phyloP scores from a whole-genome alignment of 495 filamentous ascomycete genomes.

The Aspergillus asperescens region DNA sequence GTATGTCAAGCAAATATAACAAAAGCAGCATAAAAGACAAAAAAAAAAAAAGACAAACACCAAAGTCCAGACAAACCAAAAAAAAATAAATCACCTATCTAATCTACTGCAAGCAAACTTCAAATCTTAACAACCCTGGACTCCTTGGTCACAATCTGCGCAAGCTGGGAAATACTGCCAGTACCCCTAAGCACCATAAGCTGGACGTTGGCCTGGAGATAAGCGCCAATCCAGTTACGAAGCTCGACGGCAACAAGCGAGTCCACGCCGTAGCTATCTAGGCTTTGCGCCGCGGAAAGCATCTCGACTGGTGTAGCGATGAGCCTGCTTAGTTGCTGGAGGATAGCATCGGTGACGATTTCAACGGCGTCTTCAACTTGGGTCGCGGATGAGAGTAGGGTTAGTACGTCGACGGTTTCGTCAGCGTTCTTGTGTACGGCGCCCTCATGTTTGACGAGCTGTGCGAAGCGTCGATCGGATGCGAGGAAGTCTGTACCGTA shows the following conservation, averaged over 20 bases:
- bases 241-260: slow-evolving; percentile 35
- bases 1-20: too few species aligned
- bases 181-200: slow-evolving; percentile 12
- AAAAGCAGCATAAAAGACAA: not conserved
- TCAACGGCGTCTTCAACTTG: slow-evolving; percentile 10
- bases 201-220: slow-evolving; percentile 11
- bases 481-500: not conserved
- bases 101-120: not conserved
- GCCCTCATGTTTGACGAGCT: slow-evolving; percentile 5
- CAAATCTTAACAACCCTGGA: slow-evolving; percentile 7
- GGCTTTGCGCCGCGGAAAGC: slow-evolving; percentile 4
- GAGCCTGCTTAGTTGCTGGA: slow-evolving; percentile 12
- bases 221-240: slow-evolving; percentile 26
- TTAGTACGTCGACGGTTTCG: slow-evolving; percentile 8
- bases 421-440: not conserved
- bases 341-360: slow-evolving; percentile 5
- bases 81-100: too few species aligned
- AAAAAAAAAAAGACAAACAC: not conserved
- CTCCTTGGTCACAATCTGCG: slow-evolving; percentile 11
- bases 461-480: slow-evolving; percentile 1
- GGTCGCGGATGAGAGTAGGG: not conserved
- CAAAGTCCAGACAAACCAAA: not conserved
- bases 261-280: slow-evolving; percentile 29
- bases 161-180: slow-evolving; percentile 5
- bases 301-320: slow-evolving; percentile 9